Conservation (phyloP, 2,329 filamentous ascomycete species). For the Microcyclosporella mali region DNA sequence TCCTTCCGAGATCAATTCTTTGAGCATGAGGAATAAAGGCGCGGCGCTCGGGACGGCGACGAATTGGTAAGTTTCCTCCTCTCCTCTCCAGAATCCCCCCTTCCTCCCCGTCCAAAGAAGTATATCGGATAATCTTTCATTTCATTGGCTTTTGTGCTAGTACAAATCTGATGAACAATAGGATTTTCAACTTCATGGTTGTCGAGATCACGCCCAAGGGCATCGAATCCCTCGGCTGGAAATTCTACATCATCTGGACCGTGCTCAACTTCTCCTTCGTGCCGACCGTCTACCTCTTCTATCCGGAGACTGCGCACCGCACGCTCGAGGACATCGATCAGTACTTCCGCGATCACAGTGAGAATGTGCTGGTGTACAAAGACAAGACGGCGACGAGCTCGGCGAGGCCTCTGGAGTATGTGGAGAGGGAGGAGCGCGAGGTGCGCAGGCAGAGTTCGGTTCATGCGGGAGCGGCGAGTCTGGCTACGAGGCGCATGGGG, state of each 20-base stretch:
- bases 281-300: slow-evolving; percentile 34
- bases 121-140: too few relatives aligned
- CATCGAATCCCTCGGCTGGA: slow-evolving; percentile 27
- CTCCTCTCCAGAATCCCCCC: too few relatives aligned
- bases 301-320: slow-evolving; percentile 30
- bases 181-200: slow-evolving; percentile 39
- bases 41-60: slow-evolving; percentile 46
- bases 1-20: slow-evolving; percentile 46
- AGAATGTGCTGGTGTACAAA: slow-evolving; percentile 40
- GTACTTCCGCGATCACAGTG: slow-evolving; percentile 22
- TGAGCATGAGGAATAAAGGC: slow-evolving; percentile 46
- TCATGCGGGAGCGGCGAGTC: slow-evolving; percentile 25
- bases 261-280: slow-evolving; percentile 46
- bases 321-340: slow-evolving; percentile 31
- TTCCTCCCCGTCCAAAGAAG: too few relatives aligned
- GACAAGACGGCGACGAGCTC: slow-evolving; percentile 45
- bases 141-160: too few relatives aligned
- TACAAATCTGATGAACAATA: too few relatives aligned
- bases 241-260: slow-evolving; percentile 43
- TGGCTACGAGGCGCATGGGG: slow-evolving; percentile 13
- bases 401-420: slow-evolving; percentile 44
- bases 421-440: slow-evolving; percentile 42
- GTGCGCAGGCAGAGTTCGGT: slow-evolving; percentile 32
- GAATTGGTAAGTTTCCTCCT: too few relatives aligned
- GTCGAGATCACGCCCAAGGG: slow-evolving; percentile 30